Evolutionary conservation across 768 basidiomycete genomes (phyloP), one percentile per base, ranked within the genome.

Genomic region (Pisolithus microcarpus): DNA sequence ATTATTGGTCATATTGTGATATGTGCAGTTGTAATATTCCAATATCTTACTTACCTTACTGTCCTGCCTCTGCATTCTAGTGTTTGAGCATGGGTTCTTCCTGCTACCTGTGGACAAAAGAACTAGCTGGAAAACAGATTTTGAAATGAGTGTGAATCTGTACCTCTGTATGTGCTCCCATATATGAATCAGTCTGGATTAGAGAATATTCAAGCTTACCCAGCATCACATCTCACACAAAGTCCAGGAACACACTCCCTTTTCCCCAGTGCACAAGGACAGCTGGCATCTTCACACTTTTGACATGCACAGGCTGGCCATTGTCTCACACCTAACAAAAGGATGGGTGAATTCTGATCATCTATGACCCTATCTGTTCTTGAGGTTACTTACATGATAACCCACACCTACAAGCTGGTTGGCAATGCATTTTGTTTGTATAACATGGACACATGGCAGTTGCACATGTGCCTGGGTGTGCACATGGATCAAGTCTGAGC

Each of bases 161-260:
- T 40, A 61, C 66, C 65, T 59, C 66, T 68, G 46, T 8, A 42
- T 23, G 7, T 26, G 1, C 38, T 49, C 36, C 3, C n/a, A 49
- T 11, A 2, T 7, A 37, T 26, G 4, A 21, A 45, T 18, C 52
- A 1, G 48, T 31, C 15, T 19, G 0, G 1, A 49, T 31, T 7
- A 3, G 26, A 1, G 3, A 37, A 9, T 7, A 38, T 3, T 13
- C 3, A 10, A 48, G 60, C 65, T 56, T 48, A 74, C 74, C 71
- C 65, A 50, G 75, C 71, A 61, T 73, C 64, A 54, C 79, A 81
- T 1, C 43, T 57, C 0, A 55, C 30, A 58, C 81, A 83, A 5
- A 75, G 48, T 9, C 77, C 78, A 16, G 80, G 80, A 52, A 77
- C 70, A 53, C 81, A 83, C 59, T 82, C 80, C 44, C 75, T 66